Evolutionary conservation across 371 early-diverging fungal genomes (phyloP), one percentile per base, ranked within the genome.

Genomic region (Saksenaea vasiformis): DNA sequence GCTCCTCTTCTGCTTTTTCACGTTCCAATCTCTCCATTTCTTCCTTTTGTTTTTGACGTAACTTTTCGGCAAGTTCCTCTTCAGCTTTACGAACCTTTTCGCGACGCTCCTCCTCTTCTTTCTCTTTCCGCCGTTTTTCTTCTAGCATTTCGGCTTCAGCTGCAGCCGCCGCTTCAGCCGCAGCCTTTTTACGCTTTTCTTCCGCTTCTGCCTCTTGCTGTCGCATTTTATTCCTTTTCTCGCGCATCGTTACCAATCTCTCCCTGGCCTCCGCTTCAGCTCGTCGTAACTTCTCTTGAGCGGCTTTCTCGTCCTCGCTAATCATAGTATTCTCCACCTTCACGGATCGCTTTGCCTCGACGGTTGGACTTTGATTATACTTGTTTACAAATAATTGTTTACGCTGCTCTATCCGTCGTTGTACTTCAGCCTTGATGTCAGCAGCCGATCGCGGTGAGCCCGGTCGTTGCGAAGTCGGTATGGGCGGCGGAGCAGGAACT

Each of bases 341-440:
- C 8, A 54, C 35, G 1, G 43, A 35, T 10, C 37, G 56, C 28
- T 62, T 35, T 5, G 35, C 53, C 8, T 62, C 56, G 28, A 31
- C 22, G 0, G 63, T 41, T 7, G 58, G 10, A 14, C 31, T 26
- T 11, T 61, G 43, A 17, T 57, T 56, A 3, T 26, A 47, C n/a
- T 67, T 55, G 24, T 64, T 64, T 7, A 73, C 31, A 31, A 76
- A 66, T 2, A 69, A 60, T 51, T 70, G 35, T 34, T 60, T 56
- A 1, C 76, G 73, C 53, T 72, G 66, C 10, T 78, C 75, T n/a
- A 78, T 78, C 1, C 75, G 73, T 24, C 71, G 64, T 26, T 76
- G 71, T 0, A 78, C 81, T 56, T 73, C 81, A 5, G 81, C 81
- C 56, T 78, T 81, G 26, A 81, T 76, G 39, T 76, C 78, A 14